Conservation (phyloP, 2,329 filamentous ascomycete species). For the Fusarium brevicatenulatum region DNA sequence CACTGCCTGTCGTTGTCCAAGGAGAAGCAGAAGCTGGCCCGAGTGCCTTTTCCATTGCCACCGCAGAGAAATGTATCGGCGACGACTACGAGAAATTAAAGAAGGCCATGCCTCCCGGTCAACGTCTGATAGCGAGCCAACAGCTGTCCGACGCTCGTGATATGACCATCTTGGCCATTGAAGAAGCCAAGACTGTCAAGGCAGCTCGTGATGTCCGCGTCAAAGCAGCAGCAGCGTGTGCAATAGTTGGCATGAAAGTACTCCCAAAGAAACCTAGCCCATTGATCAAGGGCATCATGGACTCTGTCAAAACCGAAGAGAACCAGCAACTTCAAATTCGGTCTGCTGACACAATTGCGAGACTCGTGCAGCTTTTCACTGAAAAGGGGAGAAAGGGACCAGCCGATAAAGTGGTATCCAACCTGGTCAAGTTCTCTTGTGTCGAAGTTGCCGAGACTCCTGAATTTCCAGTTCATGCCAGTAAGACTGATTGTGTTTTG, state of each 20-base stretch:
- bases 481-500: constrained; percentile 81
- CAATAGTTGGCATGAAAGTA: constrained; percentile 85
- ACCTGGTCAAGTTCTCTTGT: constrained; percentile 96
- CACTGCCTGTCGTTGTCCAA: constrained; percentile 89
- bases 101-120: constrained; percentile 87
- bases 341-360: constrained; percentile 85
- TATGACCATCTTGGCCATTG: constrained; percentile 76
- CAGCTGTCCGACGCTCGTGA: constrained; percentile 81
- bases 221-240: constrained; percentile 85
- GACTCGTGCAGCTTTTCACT: constrained; percentile 87
- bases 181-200: constrained; percentile 83
- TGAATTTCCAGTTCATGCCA: constrained; percentile 86
- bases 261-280: constrained; percentile 93
- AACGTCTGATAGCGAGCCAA: constrained; percentile 84
- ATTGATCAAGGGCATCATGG: constrained; percentile 97
- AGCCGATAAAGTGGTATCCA: constrained; percentile 94
- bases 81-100: constrained; percentile 90
- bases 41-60: constrained; percentile 86
- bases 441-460: constrained; percentile 98
- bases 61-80: constrained; percentile 87
- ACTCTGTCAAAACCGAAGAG: constrained; percentile 95
- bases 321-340: constrained; percentile 88
- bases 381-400: constrained; percentile 81
- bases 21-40: constrained; percentile 92
- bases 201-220: constrained; percentile 86